phyloP scores from a whole-genome alignment of 495 filamentous ascomycete species.

The Mycothermus thermophilus region DNA sequence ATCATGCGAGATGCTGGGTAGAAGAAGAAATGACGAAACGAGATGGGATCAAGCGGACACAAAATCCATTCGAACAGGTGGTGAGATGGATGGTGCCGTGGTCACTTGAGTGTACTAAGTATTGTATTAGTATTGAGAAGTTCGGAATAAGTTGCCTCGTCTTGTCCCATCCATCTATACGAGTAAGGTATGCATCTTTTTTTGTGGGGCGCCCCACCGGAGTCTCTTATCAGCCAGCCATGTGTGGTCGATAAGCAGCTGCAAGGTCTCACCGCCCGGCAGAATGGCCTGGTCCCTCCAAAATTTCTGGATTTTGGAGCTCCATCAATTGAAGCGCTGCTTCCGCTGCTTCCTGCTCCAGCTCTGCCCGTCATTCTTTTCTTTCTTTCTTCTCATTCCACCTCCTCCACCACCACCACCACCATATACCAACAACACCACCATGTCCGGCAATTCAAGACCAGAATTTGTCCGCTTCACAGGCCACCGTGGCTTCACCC shows the following conservation, averaged over 20 bases:
- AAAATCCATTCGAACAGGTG: no score
- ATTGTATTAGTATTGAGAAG: no score
- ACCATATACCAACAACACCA: not conserved
- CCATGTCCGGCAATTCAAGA: conserved; percentile 27
- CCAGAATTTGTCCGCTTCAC: conserved; percentile 52
- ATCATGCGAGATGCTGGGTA: no score
- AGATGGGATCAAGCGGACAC: no score
- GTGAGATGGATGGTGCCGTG: no score
- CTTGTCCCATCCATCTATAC: not conserved
- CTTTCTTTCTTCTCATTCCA: not conserved
- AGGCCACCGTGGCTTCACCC: conserved; percentile 64
- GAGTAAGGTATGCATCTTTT: conserved; percentile 5
- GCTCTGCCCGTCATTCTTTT: not conserved
- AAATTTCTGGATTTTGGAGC: conserved; percentile 17
- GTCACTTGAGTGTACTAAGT: no score
- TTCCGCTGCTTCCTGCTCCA: not conserved
- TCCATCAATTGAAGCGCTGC: not conserved
- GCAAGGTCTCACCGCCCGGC: conserved; percentile 15
- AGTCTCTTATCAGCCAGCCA: conserved; percentile 16
- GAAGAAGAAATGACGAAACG: no score
- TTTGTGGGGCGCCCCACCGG: conserved; percentile 8
- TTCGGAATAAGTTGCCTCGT: no score
- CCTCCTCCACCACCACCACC: not conserved
- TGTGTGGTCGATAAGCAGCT: conserved; percentile 8
- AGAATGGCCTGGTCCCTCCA: conserved; percentile 16